Base-by-base conservation (phyloP, 176 grass and related monocot species). In the Chrysopogon serrulatus region DNA sequence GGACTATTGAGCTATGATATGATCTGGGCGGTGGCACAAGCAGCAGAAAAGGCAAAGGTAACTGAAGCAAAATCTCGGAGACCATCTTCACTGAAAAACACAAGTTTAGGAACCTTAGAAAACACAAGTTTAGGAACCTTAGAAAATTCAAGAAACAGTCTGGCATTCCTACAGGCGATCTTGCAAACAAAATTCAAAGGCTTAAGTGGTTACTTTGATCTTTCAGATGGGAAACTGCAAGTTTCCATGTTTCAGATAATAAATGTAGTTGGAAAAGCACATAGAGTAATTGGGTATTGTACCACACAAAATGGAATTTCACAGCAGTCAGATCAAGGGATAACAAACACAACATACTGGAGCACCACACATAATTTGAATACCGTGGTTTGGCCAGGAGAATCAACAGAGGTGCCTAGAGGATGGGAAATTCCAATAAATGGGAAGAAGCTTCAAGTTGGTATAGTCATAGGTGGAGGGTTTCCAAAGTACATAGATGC, bases 1-100 rank as follows among this genome's bases (percentile, higher is more conserved):
- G 84, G 66, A 47, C n/a, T 92, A 3, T 73, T 77, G 84, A 82
- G 89, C 19, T 94, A 92, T 72, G 92, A 94, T 65, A 89, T 84
- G 11, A 77, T 89, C 5, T 85, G 84, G 83, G 80, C 87, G 12
- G 26, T 90, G 18, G 89, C 92, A 33, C 71, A 74, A 40, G 89
- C 87, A 18, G 81, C 81, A 51, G 86, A 63, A 79, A 71, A 83
- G 11, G 27, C 68, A n/a, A 68, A 71, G 17, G 4, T 65, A 68
- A 19, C n/a, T 31, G 73, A 85, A 39, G 13, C 4, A 9, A 78
- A 30, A 33, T 60, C 62, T 79, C 12, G 73, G 30, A 79, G 85
- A 71, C 78, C 70, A 47, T 48, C 68, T 43, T 2, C 68, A 71
- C 39, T 28, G 6, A 71, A 44, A 45, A 78, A 81, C 33, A 75